A percentile compares a stretch with the other conserved stretches of the same genome.
Conservation (phyloP, 345 rosid genomes). For the Acer yangbiense region DNA sequence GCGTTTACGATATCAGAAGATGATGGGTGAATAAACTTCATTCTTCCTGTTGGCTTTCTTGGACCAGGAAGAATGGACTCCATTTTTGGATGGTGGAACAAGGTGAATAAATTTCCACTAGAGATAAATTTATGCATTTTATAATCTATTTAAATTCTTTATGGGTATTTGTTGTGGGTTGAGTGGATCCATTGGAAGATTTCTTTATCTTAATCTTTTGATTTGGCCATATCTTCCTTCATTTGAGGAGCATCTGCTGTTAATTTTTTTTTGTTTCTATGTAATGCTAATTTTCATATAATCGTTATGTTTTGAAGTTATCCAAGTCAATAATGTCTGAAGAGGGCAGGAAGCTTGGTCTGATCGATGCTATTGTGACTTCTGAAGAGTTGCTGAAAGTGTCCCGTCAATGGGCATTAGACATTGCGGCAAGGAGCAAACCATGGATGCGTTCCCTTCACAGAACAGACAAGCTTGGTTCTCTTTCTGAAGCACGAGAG, state of each 20-base stretch:
- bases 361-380: conserved; percentile 74
- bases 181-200: background rate
- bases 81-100: background rate
- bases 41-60: background rate
- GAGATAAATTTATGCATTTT: background rate
- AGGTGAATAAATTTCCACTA: background rate
- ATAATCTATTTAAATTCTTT: background rate
- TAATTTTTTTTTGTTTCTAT: background rate
- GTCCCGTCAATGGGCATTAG: conserved; percentile 82
- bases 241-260: background rate
- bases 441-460: conserved; percentile 87
- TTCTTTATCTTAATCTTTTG: background rate
- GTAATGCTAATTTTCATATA: conserved; percentile 6
- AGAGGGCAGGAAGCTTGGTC: conserved; percentile 85
- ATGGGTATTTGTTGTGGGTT: background rate
- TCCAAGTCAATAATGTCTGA: conserved; percentile 86
- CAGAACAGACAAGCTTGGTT: conserved; percentile 82
- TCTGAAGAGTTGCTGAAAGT: conserved; percentile 76
- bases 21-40: background rate
- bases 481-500: conserved; percentile 79
- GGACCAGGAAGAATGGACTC: background rate
- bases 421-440: conserved; percentile 67
- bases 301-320: conserved; percentile 45
- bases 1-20: background rate
- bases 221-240: background rate